Evolutionary conservation across 2,329 filamentous ascomycete species (phyloP), one percentile per base, ranked within the genome.

Genomic region (Samsoniella hepiali): DNA sequence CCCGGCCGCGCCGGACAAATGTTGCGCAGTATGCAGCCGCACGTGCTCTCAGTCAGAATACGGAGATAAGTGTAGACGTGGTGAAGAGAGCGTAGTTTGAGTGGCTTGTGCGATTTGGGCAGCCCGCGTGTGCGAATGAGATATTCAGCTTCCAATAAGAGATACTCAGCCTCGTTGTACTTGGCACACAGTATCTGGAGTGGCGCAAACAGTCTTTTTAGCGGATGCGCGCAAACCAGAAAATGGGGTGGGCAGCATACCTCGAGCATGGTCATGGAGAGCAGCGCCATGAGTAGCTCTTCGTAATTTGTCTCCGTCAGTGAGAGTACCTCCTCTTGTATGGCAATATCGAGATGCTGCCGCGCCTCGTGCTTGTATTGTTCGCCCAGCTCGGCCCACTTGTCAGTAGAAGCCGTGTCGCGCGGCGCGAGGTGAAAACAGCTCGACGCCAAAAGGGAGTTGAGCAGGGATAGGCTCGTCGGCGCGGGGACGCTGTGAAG

Each of bases 31-130:
- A 47, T 45, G 32, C 59, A 62, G 11, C 59, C 59, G 32, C 59
- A 62, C 9, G 59, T 62, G 36, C 59, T 62, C 34, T 62, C 59
- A 11, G 59, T 55, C 50, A 62, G 29, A 15, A 62, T 47, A 15
- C 59, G 59, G 9, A 62, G 50, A 7, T 62, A 45, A 7, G 58
- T 62, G 51, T 62, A 62, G n/a, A 62, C 31, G 50, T 62, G 59
- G 17, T 62, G 59, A 1, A 62, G 47, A 3, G 50, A 22, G n/a
- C 50, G 49, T 27, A 55, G 13, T n/a, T 45, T 22, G 6, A 29
- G 38, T 3, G 38, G 36, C 27, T 62, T 45, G n/a, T 9, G 15
- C 32, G 50, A 9, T 29, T 17, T 22, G 6, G 31, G 27, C 32
- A 62, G 42, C 7, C 59, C 59, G 29, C 59, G 59, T 10, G 49